Evolutionary conservation across 805 yeast species (phyloP).

Genomic region (Candida chilensis): DNA sequence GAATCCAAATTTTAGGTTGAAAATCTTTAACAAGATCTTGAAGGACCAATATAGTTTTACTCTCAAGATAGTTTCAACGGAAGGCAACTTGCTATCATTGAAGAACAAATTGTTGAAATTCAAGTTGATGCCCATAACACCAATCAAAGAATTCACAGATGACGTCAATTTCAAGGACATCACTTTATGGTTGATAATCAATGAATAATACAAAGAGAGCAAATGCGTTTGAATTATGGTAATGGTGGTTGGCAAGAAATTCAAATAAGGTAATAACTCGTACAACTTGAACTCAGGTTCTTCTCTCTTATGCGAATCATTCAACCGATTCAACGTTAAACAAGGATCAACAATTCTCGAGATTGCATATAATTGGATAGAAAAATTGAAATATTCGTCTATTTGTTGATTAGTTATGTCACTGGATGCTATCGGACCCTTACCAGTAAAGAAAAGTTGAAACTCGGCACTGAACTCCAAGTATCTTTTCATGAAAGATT

Average conservation of each 20-base stretch:
- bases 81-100: slow-evolving; percentile 20
- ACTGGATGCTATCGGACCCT: too few species aligned
- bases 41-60: slow-evolving; percentile 35
- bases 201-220: slow-evolving; percentile 27
- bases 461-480: too few species aligned
- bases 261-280: slow-evolving; percentile 29
- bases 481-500: slow-evolving; percentile 27
- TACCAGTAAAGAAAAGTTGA: too few species aligned
- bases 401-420: slow-evolving; percentile 37
- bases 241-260: slow-evolving; percentile 28
- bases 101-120: slow-evolving; percentile 32
- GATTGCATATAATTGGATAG: slow-evolving; percentile 29
- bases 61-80: slow-evolving; percentile 10
- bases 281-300: slow-evolving; percentile 31
- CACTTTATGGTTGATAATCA: slow-evolving; percentile 32
- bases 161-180: slow-evolving; percentile 29
- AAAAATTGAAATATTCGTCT: slow-evolving; percentile 28
- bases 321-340: slow-evolving; percentile 29
- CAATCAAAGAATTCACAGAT: slow-evolving; percentile 30
- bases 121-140: slow-evolving; percentile 30
- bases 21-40: slow-evolving; percentile 17
- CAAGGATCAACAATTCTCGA: too few species aligned
- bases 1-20: slow-evolving; percentile 29
- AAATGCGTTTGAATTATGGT: slow-evolving; percentile 29
- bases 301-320: slow-evolving; percentile 33